Conservation (phyloP, 1,284 basidiomycete genomes). For the Schizopora paradoxa region DNA sequence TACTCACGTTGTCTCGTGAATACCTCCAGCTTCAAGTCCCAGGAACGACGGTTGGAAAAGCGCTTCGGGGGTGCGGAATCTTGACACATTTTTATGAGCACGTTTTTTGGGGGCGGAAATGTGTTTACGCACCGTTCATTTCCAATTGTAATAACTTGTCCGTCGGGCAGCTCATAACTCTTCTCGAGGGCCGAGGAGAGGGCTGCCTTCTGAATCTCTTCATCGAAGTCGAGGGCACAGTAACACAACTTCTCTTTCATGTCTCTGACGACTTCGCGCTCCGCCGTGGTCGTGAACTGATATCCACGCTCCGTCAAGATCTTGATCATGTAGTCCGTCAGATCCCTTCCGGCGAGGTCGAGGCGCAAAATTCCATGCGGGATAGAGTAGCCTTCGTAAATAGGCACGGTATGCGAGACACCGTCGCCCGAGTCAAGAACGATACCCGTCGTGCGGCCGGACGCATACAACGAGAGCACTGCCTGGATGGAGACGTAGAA, state of each 20-base stretch:
- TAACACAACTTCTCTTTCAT: constrained; percentile 99
- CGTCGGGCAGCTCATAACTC: constrained; percentile 94
- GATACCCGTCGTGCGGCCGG: constrained; percentile 90
- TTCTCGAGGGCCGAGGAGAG: constrained; percentile 92
- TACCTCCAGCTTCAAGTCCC: constrained; percentile 90
- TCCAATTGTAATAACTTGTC: constrained; percentile 94
- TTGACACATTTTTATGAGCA: constrained; percentile 26
- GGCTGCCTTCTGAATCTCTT: constrained; percentile 91
- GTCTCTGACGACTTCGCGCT: constrained; percentile 94
- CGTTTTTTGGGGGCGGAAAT: not conserved
- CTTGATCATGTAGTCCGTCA: constrained; percentile 92
- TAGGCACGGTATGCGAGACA: constrained; percentile 91
- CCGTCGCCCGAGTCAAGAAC: constrained; percentile 93
- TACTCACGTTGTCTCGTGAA: constrained; percentile 88
- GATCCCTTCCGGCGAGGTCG: constrained; percentile 92
- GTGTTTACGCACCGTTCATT: constrained; percentile 70
- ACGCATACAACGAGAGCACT: constrained; percentile 88
- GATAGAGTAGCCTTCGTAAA: constrained; percentile 94
- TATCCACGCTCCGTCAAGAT: constrained; percentile 93
- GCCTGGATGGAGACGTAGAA: constrained; percentile 95
- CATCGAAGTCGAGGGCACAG: constrained; percentile 94
- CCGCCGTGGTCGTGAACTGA: constrained; percentile 90
- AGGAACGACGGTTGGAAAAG: constrained; percentile 96
- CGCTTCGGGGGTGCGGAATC: constrained; percentile 95
- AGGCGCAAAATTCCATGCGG: constrained; percentile 94